Evolutionary conservation across 148 eudicot genomes (phyloP), one percentile per base, ranked within the genome.

Genomic region (Dianthus caryophyllus): DNA sequence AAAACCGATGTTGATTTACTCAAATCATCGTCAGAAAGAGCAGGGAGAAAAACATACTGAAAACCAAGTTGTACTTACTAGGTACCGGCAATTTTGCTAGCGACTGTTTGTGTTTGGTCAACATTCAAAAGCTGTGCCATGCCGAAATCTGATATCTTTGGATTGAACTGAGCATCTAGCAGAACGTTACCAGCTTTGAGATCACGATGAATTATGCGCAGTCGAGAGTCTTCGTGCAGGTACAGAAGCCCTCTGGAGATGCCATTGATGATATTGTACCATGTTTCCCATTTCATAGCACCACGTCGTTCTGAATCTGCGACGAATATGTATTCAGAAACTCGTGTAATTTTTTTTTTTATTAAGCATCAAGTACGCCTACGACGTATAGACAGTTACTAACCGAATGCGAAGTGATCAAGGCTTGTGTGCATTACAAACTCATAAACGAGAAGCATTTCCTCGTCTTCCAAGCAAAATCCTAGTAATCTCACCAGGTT

Each of bases 61-160:
- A 55, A 61, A 4, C 6, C 9, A 20, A 56, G 50, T 21, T 52
- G 66, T 21, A 59, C 69, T 71, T 25, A 79, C 83, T 43, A 27
- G 13, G 83, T 76, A 16, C 82, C 80, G 14, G 62, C 83, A 20
- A 82, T 62, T 69, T 53, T 67, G 46, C 65, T 77, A 18, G 86
- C 71, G 8, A 49, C 63, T 30, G 69, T 73, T 56, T 72, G 71
- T 22, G 72, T 57, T 24, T 77, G 62, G 17, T 77, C 78, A 14
- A 55, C 30, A 21, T 31, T 66, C 61, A 82, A 82, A 52, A 77
- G 38, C 64, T 77, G 77, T 21, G 86, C 83, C 81, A 68, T 67
- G 18, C 85, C 81, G 60, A 82, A 82, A 61, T 82, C 83, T 2
- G 83, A 71, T 61, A 82, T 82, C 72, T 82, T 82, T 2, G 86